phyloP scores from a whole-genome alignment of 78 protist species.

The Guillardia theta region DNA sequence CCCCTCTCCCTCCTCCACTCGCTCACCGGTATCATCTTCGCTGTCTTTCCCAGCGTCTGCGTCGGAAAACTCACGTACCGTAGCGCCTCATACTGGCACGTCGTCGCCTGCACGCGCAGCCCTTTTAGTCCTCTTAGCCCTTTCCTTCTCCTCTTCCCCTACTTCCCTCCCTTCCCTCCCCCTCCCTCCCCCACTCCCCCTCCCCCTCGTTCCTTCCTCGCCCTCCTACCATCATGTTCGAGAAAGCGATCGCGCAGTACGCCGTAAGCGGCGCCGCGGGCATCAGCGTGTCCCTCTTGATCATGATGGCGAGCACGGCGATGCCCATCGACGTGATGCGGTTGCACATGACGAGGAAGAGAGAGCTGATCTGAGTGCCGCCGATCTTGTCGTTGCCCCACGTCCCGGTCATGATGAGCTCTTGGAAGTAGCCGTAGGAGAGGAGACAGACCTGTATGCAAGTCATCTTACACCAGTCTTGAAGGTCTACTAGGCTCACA shows the following conservation, averaged over 20 bases:
- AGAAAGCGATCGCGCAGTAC: constrained; percentile 52
- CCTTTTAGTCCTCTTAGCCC: not conserved
- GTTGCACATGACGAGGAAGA: constrained; percentile 62
- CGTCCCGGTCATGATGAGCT: constrained; percentile 52
- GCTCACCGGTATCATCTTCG: constrained; percentile 65
- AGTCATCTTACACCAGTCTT: too few species aligned
- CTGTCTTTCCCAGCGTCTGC: constrained; percentile 70
- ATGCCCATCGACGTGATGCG: constrained; percentile 51
- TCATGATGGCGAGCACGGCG: constrained; percentile 35
- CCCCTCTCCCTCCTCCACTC: not conserved
- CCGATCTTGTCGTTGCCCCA: constrained; percentile 18
- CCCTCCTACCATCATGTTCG: constrained; percentile 55
- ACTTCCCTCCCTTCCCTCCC: not conserved
- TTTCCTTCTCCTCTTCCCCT: not conserved
- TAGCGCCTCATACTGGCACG: constrained; percentile 66
- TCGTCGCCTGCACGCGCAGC: constrained; percentile 41
- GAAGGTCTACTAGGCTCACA: too few species aligned
- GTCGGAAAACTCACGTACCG: constrained; percentile 72
- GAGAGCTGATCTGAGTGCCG: not conserved
- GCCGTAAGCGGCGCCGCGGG: constrained; percentile 56
- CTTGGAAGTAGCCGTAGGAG: constrained; percentile 71
- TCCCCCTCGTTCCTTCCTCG: not conserved
- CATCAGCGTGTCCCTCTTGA: constrained; percentile 51
- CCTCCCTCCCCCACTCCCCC: not conserved
- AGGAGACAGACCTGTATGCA: too few species aligned